Evolutionary conservation across 441 rosid genomes (phyloP).

Genomic region (Arabidopsis hybrid): DNA sequence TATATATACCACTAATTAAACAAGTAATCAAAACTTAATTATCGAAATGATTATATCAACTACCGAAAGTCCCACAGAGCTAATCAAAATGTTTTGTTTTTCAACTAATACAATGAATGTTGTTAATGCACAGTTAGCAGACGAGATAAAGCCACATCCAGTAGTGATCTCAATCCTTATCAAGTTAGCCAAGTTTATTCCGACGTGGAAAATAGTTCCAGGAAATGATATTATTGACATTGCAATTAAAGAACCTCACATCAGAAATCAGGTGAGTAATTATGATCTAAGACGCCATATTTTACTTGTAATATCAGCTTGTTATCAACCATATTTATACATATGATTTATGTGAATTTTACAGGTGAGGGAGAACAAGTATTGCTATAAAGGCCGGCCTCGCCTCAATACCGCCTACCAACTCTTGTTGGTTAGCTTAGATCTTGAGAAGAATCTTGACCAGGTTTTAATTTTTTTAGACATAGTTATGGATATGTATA

Average conservation of each 20-base stretch:
- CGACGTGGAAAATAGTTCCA: constrained; percentile 86
- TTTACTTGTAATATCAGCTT: not conserved
- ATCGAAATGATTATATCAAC: not conserved
- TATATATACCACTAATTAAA: not conserved
- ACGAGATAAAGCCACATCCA: constrained; percentile 68
- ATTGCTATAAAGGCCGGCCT: constrained; percentile 82
- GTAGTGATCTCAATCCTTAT: constrained; percentile 53
- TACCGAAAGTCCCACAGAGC: not conserved
- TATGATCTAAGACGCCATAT: not conserved
- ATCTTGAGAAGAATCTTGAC: constrained; percentile 65
- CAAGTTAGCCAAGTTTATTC: constrained; percentile 60
- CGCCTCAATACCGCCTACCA: constrained; percentile 75
- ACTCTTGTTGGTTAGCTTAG: constrained; percentile 56
- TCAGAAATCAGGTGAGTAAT: constrained; percentile 64
- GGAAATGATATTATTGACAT: constrained; percentile 66
- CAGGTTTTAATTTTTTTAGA: constrained; percentile 49
- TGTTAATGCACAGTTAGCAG: constrained; percentile 63
- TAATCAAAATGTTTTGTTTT: not conserved
- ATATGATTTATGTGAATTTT: not conserved
- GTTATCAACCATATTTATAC: not conserved
- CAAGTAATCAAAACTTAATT: too few relatives aligned
- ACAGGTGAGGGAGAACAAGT: constrained; percentile 68
- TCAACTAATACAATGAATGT: not conserved
- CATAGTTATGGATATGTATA: not conserved
- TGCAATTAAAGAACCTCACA: constrained; percentile 68